Base-by-base conservation (phyloP, 2,329 filamentous ascomycete genomes). In the Ophiostoma angusticollis region DNA sequence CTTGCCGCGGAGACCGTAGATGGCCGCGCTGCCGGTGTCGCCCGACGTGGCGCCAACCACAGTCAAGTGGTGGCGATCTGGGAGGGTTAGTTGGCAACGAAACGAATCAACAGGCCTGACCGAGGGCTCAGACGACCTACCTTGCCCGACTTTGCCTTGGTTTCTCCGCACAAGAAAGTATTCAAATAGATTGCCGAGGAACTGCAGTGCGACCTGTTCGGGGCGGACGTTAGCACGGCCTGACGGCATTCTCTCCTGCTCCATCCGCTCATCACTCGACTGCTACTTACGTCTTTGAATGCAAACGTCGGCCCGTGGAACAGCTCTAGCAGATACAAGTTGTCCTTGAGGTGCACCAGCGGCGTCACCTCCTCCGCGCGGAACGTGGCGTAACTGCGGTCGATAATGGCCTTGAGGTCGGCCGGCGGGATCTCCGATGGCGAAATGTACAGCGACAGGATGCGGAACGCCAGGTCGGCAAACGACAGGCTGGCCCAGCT, bases 251-350 rank as follows among this genome's bases (percentile, higher is more conserved):
- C 19, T 17, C 12, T 6, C 2, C 6, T 5, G 12, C 13, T 14
- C 24, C 31, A 18, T 23, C 6, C 9, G 4, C 13, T 31, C 29
- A 31, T 24, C n/a, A n/a, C n/a, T n/a, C n/a, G n/a, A n/a, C n/a
- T n/a, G n/a, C n/a, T n/a, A n/a, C 35, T 37, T 14, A 41, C 87
- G 83, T 96, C 89, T 63, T 96, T 94, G 68, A 96, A 96, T 2
- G 89, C 82, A 57, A 86, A 95, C 1, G 81, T 96, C 5, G 87
- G 91, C 1, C 91, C 91, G 58, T 96, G 89, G 69, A 96, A 98
- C 31, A 98, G 72, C 61, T 98, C 91, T 24, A 98, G 74, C 40
- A 95, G 67, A 56, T 94, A 78, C 30, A 95, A 67, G 56, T 89
- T 81, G 54, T 89, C 73, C 43, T 47, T 44, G 38, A 95, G 68